A percentile compares a stretch with the other conserved stretches of the same genome.
Conservation (phyloP, 129 eudicot genomes). For the Lactuca sativa region DNA sequence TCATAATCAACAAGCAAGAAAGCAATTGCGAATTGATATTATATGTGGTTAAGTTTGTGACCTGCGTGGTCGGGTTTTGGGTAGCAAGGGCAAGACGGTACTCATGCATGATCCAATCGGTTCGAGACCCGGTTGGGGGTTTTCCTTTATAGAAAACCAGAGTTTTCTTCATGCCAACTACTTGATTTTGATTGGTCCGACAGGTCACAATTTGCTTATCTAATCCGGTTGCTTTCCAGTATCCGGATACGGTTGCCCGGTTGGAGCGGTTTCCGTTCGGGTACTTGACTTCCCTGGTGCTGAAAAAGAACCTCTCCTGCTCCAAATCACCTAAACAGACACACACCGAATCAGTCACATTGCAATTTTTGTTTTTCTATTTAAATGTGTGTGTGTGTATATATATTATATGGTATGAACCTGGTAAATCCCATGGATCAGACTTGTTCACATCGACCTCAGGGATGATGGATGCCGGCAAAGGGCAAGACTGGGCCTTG, state of each 20-base stretch:
- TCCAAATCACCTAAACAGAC: neutral
- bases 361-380: neutral
- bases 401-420: neutral
- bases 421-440: conserved; percentile 43
- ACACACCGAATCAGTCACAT: neutral
- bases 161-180: conserved; percentile 26
- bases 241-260: conserved; percentile 12
- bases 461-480: conserved; percentile 41
- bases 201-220: conserved; percentile 9
- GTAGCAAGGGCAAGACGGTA: conserved; percentile 13
- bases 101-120: conserved; percentile 32
- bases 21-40: too few relatives aligned
- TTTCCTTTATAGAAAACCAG: conserved; percentile 30
- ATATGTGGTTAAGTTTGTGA: too few relatives aligned
- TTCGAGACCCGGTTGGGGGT: conserved; percentile 14
- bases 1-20: too few relatives aligned
- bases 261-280: conserved; percentile 24
- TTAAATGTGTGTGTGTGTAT: neutral
- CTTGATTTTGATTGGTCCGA: neutral
- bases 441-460: conserved; percentile 27
- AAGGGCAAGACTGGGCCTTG: conserved; percentile 31
- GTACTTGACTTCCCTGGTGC: conserved; percentile 21
- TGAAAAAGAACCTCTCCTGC: conserved; percentile 32
- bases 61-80: too few relatives aligned
- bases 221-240: conserved; percentile 10